These are phyloP conservation scores for Magnaporthales sp. DNA, from an alignment of 2,329 filamentous ascomycete species.

Conservation along the genomic window DNA sequence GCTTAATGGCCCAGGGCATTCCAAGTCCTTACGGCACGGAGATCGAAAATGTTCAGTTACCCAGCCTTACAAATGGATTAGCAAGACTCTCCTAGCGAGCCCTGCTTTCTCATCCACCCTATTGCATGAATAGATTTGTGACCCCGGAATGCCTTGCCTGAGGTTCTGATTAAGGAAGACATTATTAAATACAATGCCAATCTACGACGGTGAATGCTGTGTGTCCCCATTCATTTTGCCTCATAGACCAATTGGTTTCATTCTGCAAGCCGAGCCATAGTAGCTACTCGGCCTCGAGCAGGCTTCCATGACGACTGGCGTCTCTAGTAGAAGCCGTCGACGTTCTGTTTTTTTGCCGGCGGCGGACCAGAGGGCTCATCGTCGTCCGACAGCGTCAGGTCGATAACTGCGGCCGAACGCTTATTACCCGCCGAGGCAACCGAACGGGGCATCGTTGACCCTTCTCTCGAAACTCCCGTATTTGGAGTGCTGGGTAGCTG, in stretches of 20 bases:
- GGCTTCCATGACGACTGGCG: not conserved
- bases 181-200: not conserved
- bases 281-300: not conserved
- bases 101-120: not conserved
- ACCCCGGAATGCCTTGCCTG: not conserved
- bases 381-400: constrained; percentile 50
- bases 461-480: constrained; percentile 26
- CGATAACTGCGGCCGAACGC: constrained; percentile 45
- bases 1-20: not conserved
- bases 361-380: constrained; percentile 37
- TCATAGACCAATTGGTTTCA: not conserved
- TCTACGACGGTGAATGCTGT: not conserved
- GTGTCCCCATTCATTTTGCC: not conserved
- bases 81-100: not conserved
- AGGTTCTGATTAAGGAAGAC: not conserved
- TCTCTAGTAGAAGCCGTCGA: constrained; percentile 9
- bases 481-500: constrained; percentile 14
- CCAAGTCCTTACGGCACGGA: not conserved
- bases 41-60: not conserved
- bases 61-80: not conserved
- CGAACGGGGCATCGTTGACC: constrained; percentile 26
- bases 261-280: not conserved
- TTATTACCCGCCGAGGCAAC: constrained; percentile 28
- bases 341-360: constrained; percentile 33
- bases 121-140: not conserved